Evolutionary conservation across 23 red algal genomes (phyloP), one percentile per base, ranked within the genome.

Genomic region (Gracilaria vermiculophylla): DNA sequence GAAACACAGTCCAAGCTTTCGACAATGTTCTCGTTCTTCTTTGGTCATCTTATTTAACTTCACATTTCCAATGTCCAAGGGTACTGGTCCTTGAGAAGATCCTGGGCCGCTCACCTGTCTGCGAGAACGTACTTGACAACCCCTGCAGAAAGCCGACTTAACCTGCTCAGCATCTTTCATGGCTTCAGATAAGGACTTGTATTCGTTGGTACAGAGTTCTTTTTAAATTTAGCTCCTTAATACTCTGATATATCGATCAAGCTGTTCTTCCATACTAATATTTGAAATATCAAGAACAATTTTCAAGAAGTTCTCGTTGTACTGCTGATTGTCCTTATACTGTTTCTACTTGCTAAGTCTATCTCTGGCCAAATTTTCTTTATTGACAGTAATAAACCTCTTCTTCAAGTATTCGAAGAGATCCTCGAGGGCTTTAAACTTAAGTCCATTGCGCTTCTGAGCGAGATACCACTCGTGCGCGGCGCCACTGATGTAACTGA

Each of bases 401-500:
- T n/a, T n/a, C n/a, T n/a, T n/a, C n/a, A n/a, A n/a, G n/a, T n/a
- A n/a, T n/a, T 42, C 34, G 13, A 42, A 35, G 6, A 80, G 45
- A 14, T 80, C 45, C 1, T 80, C 56, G 25, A 55, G 50, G 10
- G 76, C 40, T 34, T 54, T 13, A 29, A 57, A n/a, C 21, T 62
- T 23, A 3, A 60, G 1, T 57, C 50, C 0, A 36, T 80, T 80
- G 21, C 35, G 6, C n/a, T 27, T 17, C 19, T 80, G 52, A 53
- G 76, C 31, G 29, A 77, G 51, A 24, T 55, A 77, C 72, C 72
- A 77, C 72, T 77, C 72, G 32, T 77, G n/a, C n/a, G n/a, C n/a
- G n/a, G n/a, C n/a, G n/a, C n/a, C n/a, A n/a, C n/a, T n/a, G n/a
- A n/a, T n/a, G n/a, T n/a, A n/a, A n/a, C n/a, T n/a, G n/a, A n/a